A percentile compares a stretch with the other conserved stretches of the same genome.
These are phyloP conservation scores for Euphrasia confusa DNA, from an alignment of 257 asterid species.

Conservation along the genomic window DNA sequence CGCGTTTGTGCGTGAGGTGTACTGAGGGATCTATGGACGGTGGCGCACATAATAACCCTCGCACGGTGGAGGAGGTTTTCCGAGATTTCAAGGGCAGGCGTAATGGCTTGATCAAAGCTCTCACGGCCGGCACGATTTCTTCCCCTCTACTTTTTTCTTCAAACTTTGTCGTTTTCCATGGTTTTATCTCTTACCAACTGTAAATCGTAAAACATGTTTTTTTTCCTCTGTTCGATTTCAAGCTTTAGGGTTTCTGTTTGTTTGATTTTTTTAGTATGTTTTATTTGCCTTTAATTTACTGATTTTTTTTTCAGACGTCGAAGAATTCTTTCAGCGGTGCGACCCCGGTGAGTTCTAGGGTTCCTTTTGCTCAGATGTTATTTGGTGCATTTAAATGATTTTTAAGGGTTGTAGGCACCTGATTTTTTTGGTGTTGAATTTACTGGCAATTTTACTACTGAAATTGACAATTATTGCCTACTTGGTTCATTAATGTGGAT, in stretches of 20 bases:
- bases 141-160: neutral
- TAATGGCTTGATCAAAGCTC: conserved; percentile 52
- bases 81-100: conserved; percentile 49
- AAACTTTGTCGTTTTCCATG: conserved; percentile 11
- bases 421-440: too few species aligned
- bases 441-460: neutral
- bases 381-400: neutral
- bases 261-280: neutral
- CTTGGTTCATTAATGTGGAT: conserved; percentile 13
- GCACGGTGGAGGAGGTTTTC: conserved; percentile 46
- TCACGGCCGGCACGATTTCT: conserved; percentile 32
- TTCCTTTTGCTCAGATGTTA: neutral
- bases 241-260: conserved; percentile 32
- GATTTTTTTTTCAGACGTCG: conserved; percentile 36
- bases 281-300: conserved; percentile 15
- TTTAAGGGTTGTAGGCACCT: too few species aligned
- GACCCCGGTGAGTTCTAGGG: conserved; percentile 48
- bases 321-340: conserved; percentile 43
- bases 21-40: conserved; percentile 37
- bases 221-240: conserved; percentile 2
- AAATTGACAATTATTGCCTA: neutral
- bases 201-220: neutral
- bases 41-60: conserved; percentile 33
- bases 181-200: neutral
- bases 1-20: conserved; percentile 26